Conservation (phyloP, 768 basidiomycete genomes). For the Suillus paluster region DNA sequence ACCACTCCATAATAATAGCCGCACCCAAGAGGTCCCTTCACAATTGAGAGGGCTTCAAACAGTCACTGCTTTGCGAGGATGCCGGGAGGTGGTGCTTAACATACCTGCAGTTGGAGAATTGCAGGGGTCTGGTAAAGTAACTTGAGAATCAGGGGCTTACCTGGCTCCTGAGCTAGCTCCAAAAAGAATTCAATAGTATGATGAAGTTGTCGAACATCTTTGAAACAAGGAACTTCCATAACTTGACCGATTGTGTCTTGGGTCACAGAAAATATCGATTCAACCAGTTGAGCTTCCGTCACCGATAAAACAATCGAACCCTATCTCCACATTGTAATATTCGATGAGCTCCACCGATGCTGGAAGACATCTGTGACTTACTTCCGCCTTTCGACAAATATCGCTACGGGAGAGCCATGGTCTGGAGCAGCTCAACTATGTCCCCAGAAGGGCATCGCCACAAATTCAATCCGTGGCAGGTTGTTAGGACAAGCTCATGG, state of each 20-base stretch:
- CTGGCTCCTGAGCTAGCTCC: constrained; percentile 16
- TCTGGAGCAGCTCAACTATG: too few species aligned
- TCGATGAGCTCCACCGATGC: too few species aligned
- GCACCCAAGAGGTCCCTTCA: background rate
- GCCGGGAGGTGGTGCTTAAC: constrained; percentile 14
- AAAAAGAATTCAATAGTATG: constrained; percentile 15
- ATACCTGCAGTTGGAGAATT: background rate
- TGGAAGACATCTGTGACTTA: too few species aligned
- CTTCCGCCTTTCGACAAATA: too few species aligned
- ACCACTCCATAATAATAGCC: background rate
- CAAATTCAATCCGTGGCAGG: too few species aligned
- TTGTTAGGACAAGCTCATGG: constrained; percentile 25
- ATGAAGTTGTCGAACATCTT: constrained; percentile 10
- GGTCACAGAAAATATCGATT: constrained; percentile 9
- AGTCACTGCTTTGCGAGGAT: constrained; percentile 7
- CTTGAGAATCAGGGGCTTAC: background rate
- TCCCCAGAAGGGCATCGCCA: too few species aligned
- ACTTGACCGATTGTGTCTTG: constrained; percentile 17
- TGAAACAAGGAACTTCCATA: constrained; percentile 1
- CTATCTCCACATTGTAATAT: constrained; percentile 12
- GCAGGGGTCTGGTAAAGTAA: background rate
- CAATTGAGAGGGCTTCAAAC: constrained; percentile 13
- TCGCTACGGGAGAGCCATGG: too few species aligned
- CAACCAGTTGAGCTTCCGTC: constrained; percentile 15
- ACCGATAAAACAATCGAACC: constrained; percentile 12